Conservation (phyloP, 2,329 filamentous ascomycete species). For the Ceratocystis papillata region DNA sequence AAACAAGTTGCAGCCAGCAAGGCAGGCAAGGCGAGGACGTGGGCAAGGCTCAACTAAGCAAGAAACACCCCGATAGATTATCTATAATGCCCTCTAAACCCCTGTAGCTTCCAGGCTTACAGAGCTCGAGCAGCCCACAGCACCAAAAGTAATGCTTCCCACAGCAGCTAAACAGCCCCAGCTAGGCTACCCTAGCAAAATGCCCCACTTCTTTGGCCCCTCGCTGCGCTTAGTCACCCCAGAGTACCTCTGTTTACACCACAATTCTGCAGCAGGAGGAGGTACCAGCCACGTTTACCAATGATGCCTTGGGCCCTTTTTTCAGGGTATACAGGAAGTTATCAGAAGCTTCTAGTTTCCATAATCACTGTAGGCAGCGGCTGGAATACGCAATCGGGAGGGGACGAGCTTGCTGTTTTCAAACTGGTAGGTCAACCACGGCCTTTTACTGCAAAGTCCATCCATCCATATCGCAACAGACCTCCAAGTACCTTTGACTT, state of each 20-base stretch:
- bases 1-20: conserved; percentile 7
- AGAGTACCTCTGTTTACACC: neutral
- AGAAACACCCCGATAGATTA: too few relatives aligned
- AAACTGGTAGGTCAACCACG: neutral
- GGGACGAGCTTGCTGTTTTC: neutral
- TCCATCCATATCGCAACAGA: neutral
- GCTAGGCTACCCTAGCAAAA: neutral
- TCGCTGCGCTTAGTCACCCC: conserved; percentile 21
- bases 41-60: neutral
- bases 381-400: conserved; percentile 20
- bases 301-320: neutral
- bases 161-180: too few relatives aligned
- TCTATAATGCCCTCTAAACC: too few relatives aligned
- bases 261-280: neutral
- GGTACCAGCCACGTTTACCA: conserved; percentile 21
- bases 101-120: too few relatives aligned
- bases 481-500: too few relatives aligned
- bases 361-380: conserved; percentile 17
- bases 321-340: conserved; percentile 8
- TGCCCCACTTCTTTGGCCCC: conserved; percentile 20
- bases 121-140: too few relatives aligned
- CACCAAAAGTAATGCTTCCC: too few relatives aligned
- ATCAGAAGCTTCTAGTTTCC: conserved; percentile 23
- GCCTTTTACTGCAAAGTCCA: neutral
- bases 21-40: conserved; percentile 7